Evolutionary conservation across 306 rosid genomes (phyloP).

Genomic region (Trichosanthes cucumerina): DNA sequence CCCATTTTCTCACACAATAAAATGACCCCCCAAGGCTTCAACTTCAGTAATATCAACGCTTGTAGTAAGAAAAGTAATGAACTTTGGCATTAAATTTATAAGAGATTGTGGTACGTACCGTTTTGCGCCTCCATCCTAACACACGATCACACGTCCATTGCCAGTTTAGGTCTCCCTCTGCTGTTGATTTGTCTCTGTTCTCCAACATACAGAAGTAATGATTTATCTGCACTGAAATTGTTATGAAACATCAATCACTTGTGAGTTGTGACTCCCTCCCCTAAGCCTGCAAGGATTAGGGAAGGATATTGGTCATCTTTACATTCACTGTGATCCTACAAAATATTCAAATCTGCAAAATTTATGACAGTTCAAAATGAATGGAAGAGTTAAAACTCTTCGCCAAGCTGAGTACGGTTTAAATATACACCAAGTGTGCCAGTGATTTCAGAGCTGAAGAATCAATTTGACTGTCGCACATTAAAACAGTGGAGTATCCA

Average conservation of each 20-base stretch:
- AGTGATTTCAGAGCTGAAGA: not conserved
- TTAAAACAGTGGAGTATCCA: not conserved
- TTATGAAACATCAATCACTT: not conserved
- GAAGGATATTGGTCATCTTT: not conserved
- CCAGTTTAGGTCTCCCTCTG: constrained; percentile 6
- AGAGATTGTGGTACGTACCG: constrained; percentile 6
- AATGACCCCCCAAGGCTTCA: constrained; percentile 8
- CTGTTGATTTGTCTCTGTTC: not conserved
- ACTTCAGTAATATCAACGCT: not conserved
- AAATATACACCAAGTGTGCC: not conserved
- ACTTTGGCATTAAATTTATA: not conserved
- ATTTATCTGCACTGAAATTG: not conserved
- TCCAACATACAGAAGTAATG: not conserved
- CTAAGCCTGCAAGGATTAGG: not conserved
- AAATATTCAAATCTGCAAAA: not conserved
- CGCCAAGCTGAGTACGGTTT: not conserved
- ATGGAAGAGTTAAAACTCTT: not conserved
- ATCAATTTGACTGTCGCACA: not conserved
- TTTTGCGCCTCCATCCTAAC: constrained; percentile 41
- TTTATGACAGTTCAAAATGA: not conserved
- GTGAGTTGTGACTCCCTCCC: too few species aligned
- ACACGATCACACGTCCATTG: constrained; percentile 27
- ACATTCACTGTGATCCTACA: not conserved
- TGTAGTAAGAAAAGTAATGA: not conserved
- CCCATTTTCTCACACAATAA: not conserved